These are phyloP conservation scores for Lasiodiplodia sp. DNA, from an alignment of 2,329 filamentous ascomycete species.

Conservation along the genomic window DNA sequence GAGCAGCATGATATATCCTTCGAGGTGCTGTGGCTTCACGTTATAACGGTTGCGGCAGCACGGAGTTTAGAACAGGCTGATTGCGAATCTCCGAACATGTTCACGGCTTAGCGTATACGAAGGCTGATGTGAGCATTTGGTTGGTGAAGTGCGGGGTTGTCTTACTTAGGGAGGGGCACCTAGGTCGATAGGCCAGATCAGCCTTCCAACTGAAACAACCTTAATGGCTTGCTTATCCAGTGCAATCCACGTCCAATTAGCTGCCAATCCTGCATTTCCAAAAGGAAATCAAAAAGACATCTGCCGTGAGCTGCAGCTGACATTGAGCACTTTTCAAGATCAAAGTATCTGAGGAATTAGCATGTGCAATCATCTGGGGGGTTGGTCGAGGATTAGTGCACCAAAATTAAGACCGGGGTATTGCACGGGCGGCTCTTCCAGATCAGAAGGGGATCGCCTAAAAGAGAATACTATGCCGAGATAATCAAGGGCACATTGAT, in stretches of 20 bases:
- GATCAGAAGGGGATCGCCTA: background rate
- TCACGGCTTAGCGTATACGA: background rate
- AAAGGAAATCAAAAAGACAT: background rate
- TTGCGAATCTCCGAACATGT: background rate
- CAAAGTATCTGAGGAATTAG: no score
- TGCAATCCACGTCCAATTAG: background rate
- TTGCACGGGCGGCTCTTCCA: background rate
- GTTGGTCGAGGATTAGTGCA: no score
- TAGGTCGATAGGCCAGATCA: background rate
- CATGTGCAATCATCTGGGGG: no score
- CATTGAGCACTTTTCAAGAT: no score
- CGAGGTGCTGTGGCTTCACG: background rate
- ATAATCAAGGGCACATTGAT: background rate
- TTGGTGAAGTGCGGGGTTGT: background rate
- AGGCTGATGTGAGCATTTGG: conserved; percentile 16
- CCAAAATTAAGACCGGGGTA: background rate
- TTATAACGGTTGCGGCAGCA: background rate
- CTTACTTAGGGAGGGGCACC: background rate
- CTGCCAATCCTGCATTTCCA: background rate
- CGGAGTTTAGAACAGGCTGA: background rate
- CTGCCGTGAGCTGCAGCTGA: background rate
- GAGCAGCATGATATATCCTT: background rate
- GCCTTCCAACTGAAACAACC: background rate
- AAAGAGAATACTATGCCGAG: background rate
- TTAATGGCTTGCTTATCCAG: background rate